Percentiles rank a stretch among this genome's conserved stretches.
phyloP scores from a whole-genome alignment of 805 yeast genomes.

The Yueomyces sinensis region DNA sequence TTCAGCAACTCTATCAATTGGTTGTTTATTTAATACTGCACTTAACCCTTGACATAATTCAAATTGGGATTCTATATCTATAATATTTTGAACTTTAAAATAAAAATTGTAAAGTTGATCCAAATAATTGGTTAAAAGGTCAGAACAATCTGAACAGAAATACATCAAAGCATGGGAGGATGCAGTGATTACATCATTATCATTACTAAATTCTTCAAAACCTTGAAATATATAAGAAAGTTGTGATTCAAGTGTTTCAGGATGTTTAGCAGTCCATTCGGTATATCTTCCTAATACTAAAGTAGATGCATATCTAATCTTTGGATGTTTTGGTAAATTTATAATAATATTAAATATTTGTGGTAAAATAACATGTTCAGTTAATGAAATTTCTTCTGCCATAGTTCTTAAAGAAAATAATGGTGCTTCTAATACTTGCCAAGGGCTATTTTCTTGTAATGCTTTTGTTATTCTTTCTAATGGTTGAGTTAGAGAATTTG shows the following conservation, averaged over 20 bases:
- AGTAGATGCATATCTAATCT: slow-evolving; percentile 84
- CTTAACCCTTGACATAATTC: slow-evolving; percentile 87
- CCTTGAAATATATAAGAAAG: slow-evolving; percentile 75
- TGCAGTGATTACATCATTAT: slow-evolving; percentile 49
- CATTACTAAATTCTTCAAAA: slow-evolving; percentile 29
- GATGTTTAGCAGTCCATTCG: slow-evolving; percentile 85
- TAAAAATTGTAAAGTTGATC: slow-evolving; percentile 70
- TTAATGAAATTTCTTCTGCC: slow-evolving; percentile 76
- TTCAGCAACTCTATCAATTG: slow-evolving; percentile 37
- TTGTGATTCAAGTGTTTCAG: slow-evolving; percentile 69
- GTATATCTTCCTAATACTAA: slow-evolving; percentile 92
- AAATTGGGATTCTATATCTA: slow-evolving; percentile 57
- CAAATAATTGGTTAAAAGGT: slow-evolving; percentile 46
- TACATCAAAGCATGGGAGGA: slow-evolving; percentile 90
- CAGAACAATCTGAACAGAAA: slow-evolving; percentile 84
- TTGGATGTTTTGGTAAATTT: slow-evolving; percentile 70
- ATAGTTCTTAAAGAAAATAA: slow-evolving; percentile 81
- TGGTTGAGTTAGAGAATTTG: slow-evolving; percentile 57
- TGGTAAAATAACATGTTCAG: slow-evolving; percentile 58
- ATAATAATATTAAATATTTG: slow-evolving; percentile 41
- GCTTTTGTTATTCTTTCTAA: slow-evolving; percentile 40
- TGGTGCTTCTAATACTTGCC: slow-evolving; percentile 89
- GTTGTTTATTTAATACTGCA: slow-evolving; percentile 56
- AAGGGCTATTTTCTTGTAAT: slow-evolving; percentile 26
- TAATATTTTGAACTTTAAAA: slow-evolving; percentile 34